Conservation (phyloP, 1,139 yeast species). For the Suhomyces wounanorum region DNA sequence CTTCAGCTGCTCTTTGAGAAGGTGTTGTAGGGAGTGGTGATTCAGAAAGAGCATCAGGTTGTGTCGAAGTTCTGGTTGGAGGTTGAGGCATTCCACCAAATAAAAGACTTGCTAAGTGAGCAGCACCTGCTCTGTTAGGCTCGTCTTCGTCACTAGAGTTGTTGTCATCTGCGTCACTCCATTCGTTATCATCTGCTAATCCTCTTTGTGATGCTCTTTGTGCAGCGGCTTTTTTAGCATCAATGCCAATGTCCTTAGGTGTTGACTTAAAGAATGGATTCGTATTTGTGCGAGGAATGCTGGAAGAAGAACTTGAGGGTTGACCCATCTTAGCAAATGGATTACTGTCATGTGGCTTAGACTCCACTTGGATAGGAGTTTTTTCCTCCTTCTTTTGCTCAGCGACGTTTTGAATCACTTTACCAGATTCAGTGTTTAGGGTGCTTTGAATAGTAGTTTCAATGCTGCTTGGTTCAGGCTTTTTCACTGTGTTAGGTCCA, state of each 20-base stretch:
- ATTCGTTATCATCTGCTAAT: conserved; percentile 48
- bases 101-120: conserved; percentile 60
- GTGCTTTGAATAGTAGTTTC: neutral
- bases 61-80: conserved; percentile 22
- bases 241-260: conserved; percentile 37
- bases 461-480: neutral
- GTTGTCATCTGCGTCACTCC: conserved; percentile 65
- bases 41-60: conserved; percentile 4
- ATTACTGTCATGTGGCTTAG: conserved; percentile 34
- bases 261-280: conserved; percentile 55
- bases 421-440: neutral
- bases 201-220: conserved; percentile 72
- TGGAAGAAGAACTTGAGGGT: conserved; percentile 11
- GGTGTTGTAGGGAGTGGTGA: conserved; percentile 1
- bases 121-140: conserved; percentile 57
- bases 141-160: conserved; percentile 51
- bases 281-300: conserved; percentile 25
- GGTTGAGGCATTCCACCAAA: conserved; percentile 63
- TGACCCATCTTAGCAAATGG: conserved; percentile 37
- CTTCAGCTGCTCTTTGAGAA: conserved; percentile 5
- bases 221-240: conserved; percentile 57
- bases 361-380: neutral
- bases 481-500: conserved; percentile 23
- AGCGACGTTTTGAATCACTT: neutral
- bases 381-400: conserved; percentile 6